phyloP scores from a whole-genome alignment of 345 rosid genomes.

The Citrus glauca region DNA sequence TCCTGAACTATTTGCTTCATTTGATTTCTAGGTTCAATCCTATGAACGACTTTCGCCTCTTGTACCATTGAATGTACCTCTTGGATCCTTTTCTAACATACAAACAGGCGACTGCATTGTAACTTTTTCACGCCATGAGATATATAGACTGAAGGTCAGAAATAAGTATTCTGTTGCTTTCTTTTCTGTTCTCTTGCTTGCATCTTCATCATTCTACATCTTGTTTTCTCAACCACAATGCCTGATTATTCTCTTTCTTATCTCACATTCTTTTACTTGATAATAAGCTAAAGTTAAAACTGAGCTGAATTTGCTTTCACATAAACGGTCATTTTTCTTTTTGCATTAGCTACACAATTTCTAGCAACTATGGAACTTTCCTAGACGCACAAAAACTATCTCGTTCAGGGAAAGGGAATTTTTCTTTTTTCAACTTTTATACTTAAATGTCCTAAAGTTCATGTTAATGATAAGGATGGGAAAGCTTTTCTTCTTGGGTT shows the following conservation, averaged over 20 bases:
- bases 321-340: background rate
- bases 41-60: conserved; percentile 86
- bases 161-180: background rate
- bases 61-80: conserved; percentile 58
- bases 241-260: background rate
- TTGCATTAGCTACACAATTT: background rate
- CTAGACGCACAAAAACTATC: background rate
- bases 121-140: conserved; percentile 71
- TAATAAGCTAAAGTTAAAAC: background rate
- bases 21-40: conserved; percentile 45
- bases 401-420: background rate
- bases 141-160: conserved; percentile 71
- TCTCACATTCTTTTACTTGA: background rate
- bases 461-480: background rate
- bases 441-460: background rate
- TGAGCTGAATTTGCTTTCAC: background rate
- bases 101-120: conserved; percentile 79
- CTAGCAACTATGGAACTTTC: background rate
- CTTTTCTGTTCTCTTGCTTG: background rate
- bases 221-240: background rate
- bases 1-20: conserved; percentile 1
- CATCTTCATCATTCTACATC: conserved; percentile 3
- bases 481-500: background rate
- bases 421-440: background rate
- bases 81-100: conserved; percentile 59